Base-by-base conservation (phyloP, 179 eudicot species). In the Patellifolia procumbens region DNA sequence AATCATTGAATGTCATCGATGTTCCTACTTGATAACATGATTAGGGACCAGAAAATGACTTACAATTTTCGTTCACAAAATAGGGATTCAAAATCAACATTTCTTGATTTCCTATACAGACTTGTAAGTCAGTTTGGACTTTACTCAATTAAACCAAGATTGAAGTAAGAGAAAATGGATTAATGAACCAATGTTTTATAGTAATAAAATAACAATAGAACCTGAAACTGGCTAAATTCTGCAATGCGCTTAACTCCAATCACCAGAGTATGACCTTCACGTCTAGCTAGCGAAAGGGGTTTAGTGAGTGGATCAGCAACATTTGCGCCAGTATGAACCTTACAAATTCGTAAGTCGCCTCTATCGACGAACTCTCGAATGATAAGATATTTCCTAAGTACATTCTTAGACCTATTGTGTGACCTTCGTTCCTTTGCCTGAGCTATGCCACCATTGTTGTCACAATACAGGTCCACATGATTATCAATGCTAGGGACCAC, bases 361-460 rank as follows among this genome's bases (percentile, higher is more conserved):
- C 69, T 19, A 24, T 70, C 75, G 28, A 45, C 31, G 15, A 69
- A 52, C 5, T 77, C 80, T 39, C 68, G 62, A 20, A 77, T 69
- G 15, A 77, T 20, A 31, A 69, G 75, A 20, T 1, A 76, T 19
- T 52, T 51, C 4, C 66, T 31, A 7, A 68, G 74, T 49, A 66
- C 51, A 56, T 77, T 75, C 28, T 22, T 70, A 64, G 75, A 77
- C 31, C 32, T 70, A 2, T 39, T 17, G 42, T 55, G 62, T 31
- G 43, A 32, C 68, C 0, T 64, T 1, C 75, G 75, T 58, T 77
- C 80, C 46, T 59, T 69, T 34, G 16, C 68, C 20, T 34, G 12
- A 64, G 11, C 34, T 1, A 64, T 0, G 3, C 8, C 68, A 1
- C 68, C 32, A 68, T 17, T 68, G 53, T 42, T 68, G n/a, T 68